A percentile compares a stretch with the other conserved stretches of the same genome.
Evolutionary conservation across 805 yeast genomes (phyloP).

Genomic region (Barnettozyma salicaria): DNA sequence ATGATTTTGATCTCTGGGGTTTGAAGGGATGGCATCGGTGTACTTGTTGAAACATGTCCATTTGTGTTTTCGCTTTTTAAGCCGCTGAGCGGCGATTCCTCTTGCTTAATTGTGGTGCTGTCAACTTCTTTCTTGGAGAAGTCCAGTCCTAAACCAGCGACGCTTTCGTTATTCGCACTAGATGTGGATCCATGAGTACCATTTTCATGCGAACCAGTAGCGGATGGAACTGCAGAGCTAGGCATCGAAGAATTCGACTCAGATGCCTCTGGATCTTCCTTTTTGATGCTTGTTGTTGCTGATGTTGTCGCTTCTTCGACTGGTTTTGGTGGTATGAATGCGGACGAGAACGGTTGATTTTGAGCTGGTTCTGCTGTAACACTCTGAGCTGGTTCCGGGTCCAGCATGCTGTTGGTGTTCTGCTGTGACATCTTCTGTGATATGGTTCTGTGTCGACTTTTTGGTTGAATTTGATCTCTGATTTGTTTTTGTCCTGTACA

Average conservation of each 20-base stretch:
- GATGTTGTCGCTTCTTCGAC: not conserved
- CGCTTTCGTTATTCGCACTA: not conserved
- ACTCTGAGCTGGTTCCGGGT: conserved; percentile 8
- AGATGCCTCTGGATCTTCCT: conserved; percentile 1
- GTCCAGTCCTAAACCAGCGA: conserved; percentile 11
- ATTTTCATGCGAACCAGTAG: not conserved
- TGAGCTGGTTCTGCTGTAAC: not conserved
- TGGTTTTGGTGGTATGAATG: conserved; percentile 3
- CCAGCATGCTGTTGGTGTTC: conserved; percentile 11
- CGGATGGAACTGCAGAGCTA: not conserved
- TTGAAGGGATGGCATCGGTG: conserved; percentile 13
- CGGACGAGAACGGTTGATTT: conserved; percentile 1
- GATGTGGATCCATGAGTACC: not conserved
- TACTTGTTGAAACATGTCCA: not conserved
- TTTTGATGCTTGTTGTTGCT: not conserved
- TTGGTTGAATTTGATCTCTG: too few species aligned
- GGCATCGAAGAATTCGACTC: not conserved
- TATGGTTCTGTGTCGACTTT: not conserved
- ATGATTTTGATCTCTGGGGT: conserved; percentile 51
- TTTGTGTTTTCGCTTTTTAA: conserved; percentile 4
- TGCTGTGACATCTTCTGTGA: conserved; percentile 7
- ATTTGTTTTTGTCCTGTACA: conserved; percentile 1
- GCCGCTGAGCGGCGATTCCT: not conserved
- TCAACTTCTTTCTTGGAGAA: conserved; percentile 4
- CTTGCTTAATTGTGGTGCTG: conserved; percentile 4